A percentile compares a stretch with the other conserved stretches of the same genome.
Conservation (phyloP, 768 basidiomycete species). For the Chalciporus chontae region DNA sequence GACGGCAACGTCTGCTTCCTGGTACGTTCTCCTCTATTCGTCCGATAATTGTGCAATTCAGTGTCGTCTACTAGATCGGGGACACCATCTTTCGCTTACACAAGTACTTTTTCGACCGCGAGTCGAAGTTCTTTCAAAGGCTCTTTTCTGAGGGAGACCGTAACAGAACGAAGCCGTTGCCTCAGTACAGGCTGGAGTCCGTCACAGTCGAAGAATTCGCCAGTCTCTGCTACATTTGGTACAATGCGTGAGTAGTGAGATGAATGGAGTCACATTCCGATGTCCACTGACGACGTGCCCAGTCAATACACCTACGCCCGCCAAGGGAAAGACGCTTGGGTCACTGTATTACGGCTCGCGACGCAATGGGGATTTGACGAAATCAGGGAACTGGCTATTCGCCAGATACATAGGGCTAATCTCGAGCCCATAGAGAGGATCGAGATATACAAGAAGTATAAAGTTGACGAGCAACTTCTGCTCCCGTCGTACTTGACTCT, state of each 20-base stretch:
- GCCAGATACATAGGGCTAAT: slow-evolving; percentile 48
- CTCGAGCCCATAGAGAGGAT: slow-evolving; percentile 54
- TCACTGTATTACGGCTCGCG: slow-evolving; percentile 48
- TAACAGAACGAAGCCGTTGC: neutral
- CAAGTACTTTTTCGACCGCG: slow-evolving; percentile 35
- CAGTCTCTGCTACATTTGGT: slow-evolving; percentile 50
- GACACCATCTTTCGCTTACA: slow-evolving; percentile 32
- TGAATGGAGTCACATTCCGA: no score
- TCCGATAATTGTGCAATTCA: neutral
- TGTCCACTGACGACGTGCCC: neutral
- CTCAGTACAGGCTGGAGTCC: neutral
- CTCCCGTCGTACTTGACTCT: slow-evolving; percentile 50
- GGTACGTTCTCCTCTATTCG: slow-evolving; percentile 31
- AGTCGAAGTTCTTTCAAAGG: slow-evolving; percentile 30
- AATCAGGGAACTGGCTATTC: slow-evolving; percentile 48
- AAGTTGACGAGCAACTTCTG: slow-evolving; percentile 46
- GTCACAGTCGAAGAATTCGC: slow-evolving; percentile 36
- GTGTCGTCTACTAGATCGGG: slow-evolving; percentile 32
- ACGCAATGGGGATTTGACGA: slow-evolving; percentile 53
- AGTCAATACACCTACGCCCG: slow-evolving; percentile 58
- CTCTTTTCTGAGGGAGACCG: slow-evolving; percentile 17
- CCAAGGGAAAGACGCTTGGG: slow-evolving; percentile 51
- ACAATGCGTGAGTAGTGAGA: slow-evolving; percentile 34
- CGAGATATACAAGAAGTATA: slow-evolving; percentile 49
- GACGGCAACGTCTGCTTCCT: slow-evolving; percentile 54